Base-by-base conservation (phyloP, 2,329 filamentous ascomycete species). In the Fusarium agapanthi region DNA sequence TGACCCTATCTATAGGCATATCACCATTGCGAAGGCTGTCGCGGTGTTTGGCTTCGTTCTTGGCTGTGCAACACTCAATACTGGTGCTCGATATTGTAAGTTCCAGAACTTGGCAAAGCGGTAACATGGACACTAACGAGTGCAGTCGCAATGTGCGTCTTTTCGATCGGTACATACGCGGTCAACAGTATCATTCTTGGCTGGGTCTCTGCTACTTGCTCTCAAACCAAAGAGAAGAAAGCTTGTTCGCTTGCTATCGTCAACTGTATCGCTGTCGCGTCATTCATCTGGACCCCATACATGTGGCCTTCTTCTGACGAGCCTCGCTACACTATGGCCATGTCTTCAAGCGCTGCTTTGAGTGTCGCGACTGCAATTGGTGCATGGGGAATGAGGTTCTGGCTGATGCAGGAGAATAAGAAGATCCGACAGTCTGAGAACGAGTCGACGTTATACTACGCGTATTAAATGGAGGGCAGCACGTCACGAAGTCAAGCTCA, bases 221-320 rank as follows among this genome's bases (percentile, higher is more conserved):
- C 83, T 1, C 85, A 86, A 67, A 85, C 83, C 0, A 82, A 84
- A 7, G 85, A 86, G 72, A 86, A 86, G 78, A 86, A 84, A 57
- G 50, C 71, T 0, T 73, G 72, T 1, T 62, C 71, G 0, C 51
- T 73, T 0, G 71, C 71, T 1, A 74, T 74, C 81, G 70, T 72
- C 37, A 75, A 72, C 15, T 74, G 63, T 16, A 57, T 76, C 14
- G 69, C 68, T 3, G 72, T 38, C 26, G 51, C 56, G 48, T 74
- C 35, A 1, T 73, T 26, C 1, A 70, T 73, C 9, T 73, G 69
- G 41, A 74, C 71, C 3, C 71, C 71, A 0, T 73, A 74, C 22
- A 48, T 73, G 35, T 73, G 71, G 71, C 67, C 63, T 7, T 63
- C 53, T 9, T 68, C 55, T 0, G 67, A 74, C 20, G 67, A 48